These are phyloP conservation scores for Leptographium flavum DNA, from an alignment of 2,329 filamentous ascomycete species.

Conservation along the genomic window DNA sequence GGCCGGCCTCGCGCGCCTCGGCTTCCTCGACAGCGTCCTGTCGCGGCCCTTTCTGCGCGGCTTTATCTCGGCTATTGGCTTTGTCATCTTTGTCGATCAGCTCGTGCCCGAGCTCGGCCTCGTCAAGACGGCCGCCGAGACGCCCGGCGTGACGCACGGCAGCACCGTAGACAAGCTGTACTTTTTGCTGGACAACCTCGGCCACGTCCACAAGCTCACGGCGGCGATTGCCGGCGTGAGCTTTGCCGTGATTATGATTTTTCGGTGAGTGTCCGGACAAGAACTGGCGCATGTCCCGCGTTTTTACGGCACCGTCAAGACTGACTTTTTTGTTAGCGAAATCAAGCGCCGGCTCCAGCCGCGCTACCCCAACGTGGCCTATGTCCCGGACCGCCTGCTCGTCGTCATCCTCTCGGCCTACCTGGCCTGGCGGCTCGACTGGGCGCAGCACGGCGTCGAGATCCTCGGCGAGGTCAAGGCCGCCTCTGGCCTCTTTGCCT, in stretches of 20 bases:
- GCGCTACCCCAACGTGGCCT: constrained; percentile 66
- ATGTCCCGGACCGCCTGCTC: constrained; percentile 80
- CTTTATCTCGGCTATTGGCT: constrained; percentile 93
- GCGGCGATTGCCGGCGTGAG: constrained; percentile 62
- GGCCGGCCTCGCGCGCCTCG: constrained; percentile 70
- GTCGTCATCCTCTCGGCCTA: constrained; percentile 78
- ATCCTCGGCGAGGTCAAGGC: constrained; percentile 73
- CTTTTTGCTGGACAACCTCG: constrained; percentile 58
- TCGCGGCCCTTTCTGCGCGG: constrained; percentile 85
- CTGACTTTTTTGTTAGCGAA: constrained; percentile 37
- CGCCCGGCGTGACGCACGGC: constrained; percentile 57
- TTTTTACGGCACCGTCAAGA: too few relatives aligned
- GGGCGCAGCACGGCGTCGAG: constrained; percentile 67
- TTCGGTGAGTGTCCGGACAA: constrained; percentile 59
- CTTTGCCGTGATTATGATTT: constrained; percentile 83
- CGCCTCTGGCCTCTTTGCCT: constrained; percentile 57
- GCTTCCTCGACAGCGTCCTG: constrained; percentile 87
- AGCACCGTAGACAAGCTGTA: constrained; percentile 75
- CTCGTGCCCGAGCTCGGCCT: constrained; percentile 82
- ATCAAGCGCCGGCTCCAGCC: constrained; percentile 71
- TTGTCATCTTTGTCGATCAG: constrained; percentile 93
- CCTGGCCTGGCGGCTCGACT: constrained; percentile 60
- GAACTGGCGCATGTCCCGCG: too few relatives aligned
- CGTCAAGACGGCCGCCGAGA: constrained; percentile 45
- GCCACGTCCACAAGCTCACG: constrained; percentile 59